These are phyloP conservation scores for Rickenella mellea DNA, from an alignment of 768 basidiomycete genomes.

Conservation along the genomic window DNA sequence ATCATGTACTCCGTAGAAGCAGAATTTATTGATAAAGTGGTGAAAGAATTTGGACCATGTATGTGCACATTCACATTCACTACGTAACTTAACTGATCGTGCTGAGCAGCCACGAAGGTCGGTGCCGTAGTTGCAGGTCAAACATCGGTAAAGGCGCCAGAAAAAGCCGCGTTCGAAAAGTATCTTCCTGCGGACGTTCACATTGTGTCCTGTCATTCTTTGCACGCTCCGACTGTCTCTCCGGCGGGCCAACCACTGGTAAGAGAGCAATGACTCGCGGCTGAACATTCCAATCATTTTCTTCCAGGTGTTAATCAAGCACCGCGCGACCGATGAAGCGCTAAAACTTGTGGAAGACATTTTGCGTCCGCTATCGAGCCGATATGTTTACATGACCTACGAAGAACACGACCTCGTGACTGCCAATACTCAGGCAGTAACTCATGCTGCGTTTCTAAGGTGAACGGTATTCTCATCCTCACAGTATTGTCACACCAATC, in stretches of 20 bases:
- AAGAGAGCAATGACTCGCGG: conserved; percentile 13
- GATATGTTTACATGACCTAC: conserved; percentile 90
- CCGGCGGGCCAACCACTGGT: conserved; percentile 88
- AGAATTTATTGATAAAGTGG: conserved; percentile 75
- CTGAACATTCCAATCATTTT: background rate
- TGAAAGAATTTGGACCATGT: conserved; percentile 89
- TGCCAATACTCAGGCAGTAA: conserved; percentile 97
- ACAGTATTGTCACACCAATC: background rate
- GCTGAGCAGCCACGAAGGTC: conserved; percentile 70
- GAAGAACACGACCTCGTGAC: conserved; percentile 95
- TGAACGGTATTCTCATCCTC: conserved; percentile 21
- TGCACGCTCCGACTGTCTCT: conserved; percentile 88
- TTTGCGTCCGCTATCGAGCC: conserved; percentile 67
- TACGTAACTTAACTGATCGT: background rate
- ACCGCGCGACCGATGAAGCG: conserved; percentile 69
- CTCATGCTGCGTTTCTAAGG: conserved; percentile 96
- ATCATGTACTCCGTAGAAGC: conserved; percentile 96
- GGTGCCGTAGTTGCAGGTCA: conserved; percentile 91
- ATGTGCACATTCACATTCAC: no score
- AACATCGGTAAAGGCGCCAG: conserved; percentile 95
- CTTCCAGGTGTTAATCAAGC: conserved; percentile 75
- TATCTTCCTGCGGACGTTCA: conserved; percentile 78
- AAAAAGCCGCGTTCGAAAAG: conserved; percentile 81
- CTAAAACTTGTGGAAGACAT: conserved; percentile 75
- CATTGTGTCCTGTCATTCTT: conserved; percentile 88